These are phyloP conservation scores for Pleurotus djamor DNA, from an alignment of 768 basidiomycete genomes.

Conservation along the genomic window DNA sequence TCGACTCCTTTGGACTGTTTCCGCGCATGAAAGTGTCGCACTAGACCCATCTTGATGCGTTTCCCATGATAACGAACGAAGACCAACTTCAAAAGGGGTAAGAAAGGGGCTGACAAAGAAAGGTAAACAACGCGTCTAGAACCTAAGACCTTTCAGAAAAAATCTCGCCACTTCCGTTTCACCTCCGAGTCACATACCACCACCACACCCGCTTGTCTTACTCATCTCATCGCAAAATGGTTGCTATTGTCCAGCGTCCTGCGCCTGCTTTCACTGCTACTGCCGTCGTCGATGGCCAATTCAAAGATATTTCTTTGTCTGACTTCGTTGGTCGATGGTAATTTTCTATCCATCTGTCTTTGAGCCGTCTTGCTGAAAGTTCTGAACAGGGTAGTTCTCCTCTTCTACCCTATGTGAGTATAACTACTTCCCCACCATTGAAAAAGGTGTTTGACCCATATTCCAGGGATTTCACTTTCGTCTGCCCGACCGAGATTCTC, in stretches of 20 bases:
- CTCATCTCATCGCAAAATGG: constrained; percentile 28
- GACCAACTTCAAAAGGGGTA: not conserved
- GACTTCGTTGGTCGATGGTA: constrained; percentile 85
- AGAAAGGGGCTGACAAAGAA: not conserved
- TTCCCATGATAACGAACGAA: not conserved
- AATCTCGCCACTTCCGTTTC: not conserved
- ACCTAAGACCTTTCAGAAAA: not conserved
- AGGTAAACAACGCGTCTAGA: not conserved
- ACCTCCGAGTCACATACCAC: no score
- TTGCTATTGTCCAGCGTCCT: constrained; percentile 75
- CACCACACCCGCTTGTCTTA: not conserved
- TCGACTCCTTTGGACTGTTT: not conserved
- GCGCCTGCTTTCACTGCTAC: constrained; percentile 80
- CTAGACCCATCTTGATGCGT: no score
- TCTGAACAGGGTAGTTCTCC: constrained; percentile 74
- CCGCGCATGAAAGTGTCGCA: not conserved
- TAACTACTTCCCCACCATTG: not conserved
- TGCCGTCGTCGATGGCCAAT: constrained; percentile 73
- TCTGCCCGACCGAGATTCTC: constrained; percentile 94
- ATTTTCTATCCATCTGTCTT: constrained; percentile 13
- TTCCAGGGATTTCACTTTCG: constrained; percentile 80
- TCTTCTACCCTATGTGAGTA: constrained; percentile 91
- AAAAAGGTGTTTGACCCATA: no score
- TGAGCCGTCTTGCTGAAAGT: not conserved
- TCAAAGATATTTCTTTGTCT: constrained; percentile 73